Percentiles rank a stretch among this genome's conserved stretches.
Evolutionary conservation across 352 stramenopile genomes (phyloP).

Genomic region (Phytophthora melonis): DNA sequence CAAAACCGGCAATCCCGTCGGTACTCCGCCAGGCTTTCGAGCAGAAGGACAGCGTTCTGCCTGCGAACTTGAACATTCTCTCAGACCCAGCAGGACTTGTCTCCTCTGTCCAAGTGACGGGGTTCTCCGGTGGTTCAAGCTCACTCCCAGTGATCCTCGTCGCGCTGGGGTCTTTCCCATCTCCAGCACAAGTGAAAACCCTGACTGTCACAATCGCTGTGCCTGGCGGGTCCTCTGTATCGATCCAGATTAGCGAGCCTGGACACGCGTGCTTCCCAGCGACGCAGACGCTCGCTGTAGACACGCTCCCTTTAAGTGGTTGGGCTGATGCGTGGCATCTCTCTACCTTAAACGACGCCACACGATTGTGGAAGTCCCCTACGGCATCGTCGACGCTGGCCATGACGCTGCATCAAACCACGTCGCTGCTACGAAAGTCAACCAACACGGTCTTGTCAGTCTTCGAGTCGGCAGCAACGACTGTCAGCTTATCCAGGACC

Average conservation of each 20-base stretch:
- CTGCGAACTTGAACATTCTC: conserved; percentile 32
- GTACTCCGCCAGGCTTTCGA: conserved; percentile 40
- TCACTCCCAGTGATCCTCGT: conserved; percentile 46
- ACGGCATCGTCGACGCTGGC: conserved; percentile 17
- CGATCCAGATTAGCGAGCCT: conserved; percentile 40
- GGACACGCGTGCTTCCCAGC: conserved; percentile 45
- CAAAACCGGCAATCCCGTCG: conserved; percentile 28
- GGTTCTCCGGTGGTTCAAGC: conserved; percentile 33
- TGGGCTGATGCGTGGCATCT: conserved; percentile 63
- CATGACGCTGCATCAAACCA: conserved; percentile 33
- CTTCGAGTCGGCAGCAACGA: conserved; percentile 19
- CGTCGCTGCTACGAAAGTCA: conserved; percentile 47
- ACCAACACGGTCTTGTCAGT: conserved; percentile 53
- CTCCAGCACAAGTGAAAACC: conserved; percentile 11
- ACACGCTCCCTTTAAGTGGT: conserved; percentile 50
- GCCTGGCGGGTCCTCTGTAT: conserved; percentile 39
- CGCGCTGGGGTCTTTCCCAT: conserved; percentile 32
- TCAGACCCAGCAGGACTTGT: conserved; percentile 33
- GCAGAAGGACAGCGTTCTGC: conserved; percentile 36
- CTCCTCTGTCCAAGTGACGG: conserved; percentile 28
- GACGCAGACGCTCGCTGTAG: conserved; percentile 13
- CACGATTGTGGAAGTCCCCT: conserved; percentile 37
- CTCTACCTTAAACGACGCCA: conserved; percentile 42
- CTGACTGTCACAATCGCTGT: conserved; percentile 36
- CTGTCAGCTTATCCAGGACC: conserved; percentile 32